Evolutionary conservation across 140 eudicot genomes (phyloP), one percentile per base, ranked within the genome.

Genomic region (Oenanthe javanica): DNA sequence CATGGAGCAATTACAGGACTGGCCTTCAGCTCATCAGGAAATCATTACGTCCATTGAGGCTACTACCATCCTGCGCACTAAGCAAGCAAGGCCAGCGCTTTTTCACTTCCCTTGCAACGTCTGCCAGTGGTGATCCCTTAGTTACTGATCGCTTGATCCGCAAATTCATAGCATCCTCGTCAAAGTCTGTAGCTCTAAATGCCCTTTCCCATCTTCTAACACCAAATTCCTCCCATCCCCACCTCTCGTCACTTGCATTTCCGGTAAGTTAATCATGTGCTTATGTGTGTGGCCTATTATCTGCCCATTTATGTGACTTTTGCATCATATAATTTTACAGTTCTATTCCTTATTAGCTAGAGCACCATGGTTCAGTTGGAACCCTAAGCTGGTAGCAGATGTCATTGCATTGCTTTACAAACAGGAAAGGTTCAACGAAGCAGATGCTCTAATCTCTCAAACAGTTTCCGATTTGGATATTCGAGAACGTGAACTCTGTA

Each of bases 281-380:
- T 1, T 48, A 36, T 25, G 0, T 48, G 43, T 75, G 21, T 47
- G 61, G 21, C 38, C 31, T 13, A 11, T 14, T 43, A 6, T 74
- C 18, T 43, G 42, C 15, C 38, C 42, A 11, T 69, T 38, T 80
- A 57, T 76, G 43, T 80, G 10, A 61, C 14, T 15, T 66, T 9
- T 77, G 6, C 46, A 38, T 0, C 11, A 21, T 69, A 48, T 81
- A 63, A 63, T 43, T 83, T 25, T 86, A 92, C 90, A 94, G 98
- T 57, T 94, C 86, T 94, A 91, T 83, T 52, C 72, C 67, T 78
- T 73, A 55, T 92, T 94, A 77, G 85, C 86, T 80, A 84, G 77
- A 90, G 87, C 87, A 43, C 66, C 91, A 14, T 94, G 97, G 98
- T 92, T 94, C 79, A 79, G 77, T 69, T 94, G 97, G 98, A 92